These are phyloP conservation scores for Auxenochlorella pyrenoidosa DNA, from an alignment of 139 green algal species.

Conservation along the genomic window DNA sequence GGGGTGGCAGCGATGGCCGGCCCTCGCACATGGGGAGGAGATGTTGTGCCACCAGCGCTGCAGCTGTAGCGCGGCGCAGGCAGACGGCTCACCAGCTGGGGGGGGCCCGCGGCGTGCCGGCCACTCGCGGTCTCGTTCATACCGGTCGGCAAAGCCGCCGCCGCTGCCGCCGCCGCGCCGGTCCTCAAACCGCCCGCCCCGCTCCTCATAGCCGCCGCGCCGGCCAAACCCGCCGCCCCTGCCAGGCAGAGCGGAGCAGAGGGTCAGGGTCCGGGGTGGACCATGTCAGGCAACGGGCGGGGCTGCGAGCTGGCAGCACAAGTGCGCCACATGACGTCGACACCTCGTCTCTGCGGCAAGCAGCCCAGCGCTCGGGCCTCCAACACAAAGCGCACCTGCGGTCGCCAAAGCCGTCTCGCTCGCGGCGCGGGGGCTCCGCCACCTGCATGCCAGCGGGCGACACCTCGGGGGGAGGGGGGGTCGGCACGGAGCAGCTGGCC, in stretches of 20 bases:
- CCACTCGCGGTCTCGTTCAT: background rate
- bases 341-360: too few species aligned
- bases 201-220: conserved; percentile 7
- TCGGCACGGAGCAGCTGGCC: background rate
- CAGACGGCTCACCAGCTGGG: background rate
- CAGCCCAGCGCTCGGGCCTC: background rate
- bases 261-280: background rate
- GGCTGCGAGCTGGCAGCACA: too few species aligned
- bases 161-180: background rate
- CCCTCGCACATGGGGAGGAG: too few species aligned
- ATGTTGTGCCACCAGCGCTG: too few species aligned
- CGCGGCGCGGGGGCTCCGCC: conserved; percentile 47
- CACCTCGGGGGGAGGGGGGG: background rate
- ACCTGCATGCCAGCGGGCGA: background rate
- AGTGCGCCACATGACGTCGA: too few species aligned
- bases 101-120: background rate
- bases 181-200: background rate
- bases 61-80: too few species aligned
- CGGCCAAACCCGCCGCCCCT: background rate
- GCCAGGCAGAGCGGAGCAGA: background rate
- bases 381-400: background rate
- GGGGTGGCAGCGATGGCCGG: background rate
- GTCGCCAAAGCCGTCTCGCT: conserved; percentile 14
- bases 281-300: too few species aligned
- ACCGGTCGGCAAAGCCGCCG: background rate